phyloP scores from a whole-genome alignment of 2,329 filamentous ascomycete species.

The Cytospora mali region DNA sequence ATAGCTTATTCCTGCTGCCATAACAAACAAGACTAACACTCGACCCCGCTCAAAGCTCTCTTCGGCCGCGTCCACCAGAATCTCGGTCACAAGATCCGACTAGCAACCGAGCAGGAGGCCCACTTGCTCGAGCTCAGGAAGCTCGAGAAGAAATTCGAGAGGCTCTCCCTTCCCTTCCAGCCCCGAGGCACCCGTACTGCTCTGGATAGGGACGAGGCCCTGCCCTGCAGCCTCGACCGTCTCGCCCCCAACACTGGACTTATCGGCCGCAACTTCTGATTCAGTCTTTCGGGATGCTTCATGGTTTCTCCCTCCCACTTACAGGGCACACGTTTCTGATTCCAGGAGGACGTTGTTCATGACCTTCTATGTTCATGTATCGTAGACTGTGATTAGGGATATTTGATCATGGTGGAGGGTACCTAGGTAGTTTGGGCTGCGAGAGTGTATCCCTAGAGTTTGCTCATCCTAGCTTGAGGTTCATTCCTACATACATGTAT shows the following conservation, averaged over 20 bases:
- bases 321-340: not conserved
- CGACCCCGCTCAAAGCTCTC: conserved; percentile 21
- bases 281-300: not conserved
- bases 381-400: not conserved
- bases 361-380: not conserved
- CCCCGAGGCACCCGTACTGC: conserved; percentile 1
- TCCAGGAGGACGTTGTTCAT: not conserved
- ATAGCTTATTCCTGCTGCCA: not conserved
- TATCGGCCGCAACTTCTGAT: not conserved
- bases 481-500: no score
- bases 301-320: not conserved
- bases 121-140: conserved; percentile 3
- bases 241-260: conserved; percentile 3
- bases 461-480: not conserved
- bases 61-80: conserved; percentile 32
- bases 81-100: conserved; percentile 27
- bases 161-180: conserved; percentile 5
- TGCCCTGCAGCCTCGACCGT: conserved; percentile 6
- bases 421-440: not conserved
- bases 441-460: not conserved
- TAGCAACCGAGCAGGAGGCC: conserved; percentile 8
- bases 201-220: conserved; percentile 10
- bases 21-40: not conserved
- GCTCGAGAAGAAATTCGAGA: not conserved
- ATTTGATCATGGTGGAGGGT: not conserved